A percentile compares a stretch with the other conserved stretches of the same genome.
Conservation (phyloP, 2,329 filamentous ascomycete genomes). For the Cladosporium sp. region DNA sequence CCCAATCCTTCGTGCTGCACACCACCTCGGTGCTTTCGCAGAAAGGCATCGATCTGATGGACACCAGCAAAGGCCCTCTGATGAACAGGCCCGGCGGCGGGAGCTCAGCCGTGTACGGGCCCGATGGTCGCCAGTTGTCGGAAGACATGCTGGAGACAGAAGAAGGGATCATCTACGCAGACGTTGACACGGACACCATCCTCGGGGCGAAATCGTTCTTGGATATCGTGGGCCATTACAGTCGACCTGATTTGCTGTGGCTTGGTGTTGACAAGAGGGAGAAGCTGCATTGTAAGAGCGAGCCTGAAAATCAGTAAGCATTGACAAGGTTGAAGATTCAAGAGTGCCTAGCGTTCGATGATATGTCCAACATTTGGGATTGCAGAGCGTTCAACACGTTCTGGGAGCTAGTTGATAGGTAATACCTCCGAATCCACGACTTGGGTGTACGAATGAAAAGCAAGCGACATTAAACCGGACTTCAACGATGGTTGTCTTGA, state of each 20-base stretch:
- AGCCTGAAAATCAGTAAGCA: not conserved
- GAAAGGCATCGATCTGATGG: conserved; percentile 46
- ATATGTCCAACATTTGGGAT: not conserved
- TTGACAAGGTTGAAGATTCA: not conserved
- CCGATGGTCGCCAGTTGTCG: conserved; percentile 51
- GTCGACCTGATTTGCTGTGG: conserved; percentile 54
- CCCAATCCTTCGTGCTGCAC: conserved; percentile 56
- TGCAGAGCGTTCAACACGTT: not conserved
- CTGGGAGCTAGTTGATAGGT: not conserved
- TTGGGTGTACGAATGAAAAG: not conserved
- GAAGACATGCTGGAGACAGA: conserved; percentile 45
- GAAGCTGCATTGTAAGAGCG: conserved; percentile 25
- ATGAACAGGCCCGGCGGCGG: conserved; percentile 48
- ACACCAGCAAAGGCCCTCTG: conserved; percentile 43
- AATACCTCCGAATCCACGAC: not conserved
- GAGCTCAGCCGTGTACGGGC: conserved; percentile 53
- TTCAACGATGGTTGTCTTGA: not conserved
- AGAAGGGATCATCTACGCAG: conserved; percentile 51
- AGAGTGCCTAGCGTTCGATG: not conserved
- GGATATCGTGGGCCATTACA: conserved; percentile 53
- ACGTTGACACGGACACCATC: conserved; percentile 50
- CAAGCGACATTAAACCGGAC: not conserved
- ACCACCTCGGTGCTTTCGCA: conserved; percentile 50
- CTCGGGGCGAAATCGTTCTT: conserved; percentile 45
- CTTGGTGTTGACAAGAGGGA: conserved; percentile 43